Percentiles rank a stretch among this genome's conserved stretches.
Evolutionary conservation across 495 filamentous ascomycete species (phyloP).

Genomic region (Talaromyces thailandensis): DNA sequence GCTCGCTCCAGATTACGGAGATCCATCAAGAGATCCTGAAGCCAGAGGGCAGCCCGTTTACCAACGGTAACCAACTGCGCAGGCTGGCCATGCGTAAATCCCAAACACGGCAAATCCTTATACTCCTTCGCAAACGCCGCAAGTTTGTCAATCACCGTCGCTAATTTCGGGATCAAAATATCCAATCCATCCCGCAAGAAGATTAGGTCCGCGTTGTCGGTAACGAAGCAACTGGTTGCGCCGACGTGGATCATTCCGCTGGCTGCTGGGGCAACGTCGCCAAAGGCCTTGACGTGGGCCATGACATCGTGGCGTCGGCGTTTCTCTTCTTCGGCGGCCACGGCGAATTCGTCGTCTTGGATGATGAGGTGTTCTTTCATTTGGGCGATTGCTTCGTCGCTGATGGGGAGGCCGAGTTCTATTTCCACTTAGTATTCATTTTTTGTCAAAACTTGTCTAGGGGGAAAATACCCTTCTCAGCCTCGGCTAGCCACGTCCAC

Average conservation of each 20-base stretch:
- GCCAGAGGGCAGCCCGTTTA: conserved; percentile 71
- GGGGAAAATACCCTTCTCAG: conserved; percentile 52
- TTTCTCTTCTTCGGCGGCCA: conserved; percentile 74
- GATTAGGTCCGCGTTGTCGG: conserved; percentile 87
- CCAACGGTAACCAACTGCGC: conserved; percentile 80
- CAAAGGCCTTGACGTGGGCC: conserved; percentile 68
- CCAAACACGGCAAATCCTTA: conserved; percentile 52
- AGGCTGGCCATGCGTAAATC: conserved; percentile 82
- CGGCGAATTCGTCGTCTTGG: conserved; percentile 69
- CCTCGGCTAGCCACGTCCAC: conserved; percentile 79
- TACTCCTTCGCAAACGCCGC: conserved; percentile 66
- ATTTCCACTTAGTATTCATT: conserved; percentile 20
- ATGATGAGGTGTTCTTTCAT: conserved; percentile 65
- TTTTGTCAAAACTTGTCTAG: conserved; percentile 17
- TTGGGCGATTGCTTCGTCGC: conserved; percentile 59
- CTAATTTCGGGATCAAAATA: conserved; percentile 75
- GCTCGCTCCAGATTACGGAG: conserved; percentile 72
- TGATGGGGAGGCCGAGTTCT: conserved; percentile 34
- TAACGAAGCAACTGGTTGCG: conserved; percentile 53
- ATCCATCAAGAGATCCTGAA: conserved; percentile 82
- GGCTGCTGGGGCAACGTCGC: conserved; percentile 65
- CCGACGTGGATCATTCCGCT: conserved; percentile 77
- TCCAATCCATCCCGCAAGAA: conserved; percentile 67
- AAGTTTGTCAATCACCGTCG: conserved; percentile 75
- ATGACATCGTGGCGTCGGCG: conserved; percentile 62